Conservation (phyloP, 2,329 filamentous ascomycete genomes). For the Penicillium hesseltinei region DNA sequence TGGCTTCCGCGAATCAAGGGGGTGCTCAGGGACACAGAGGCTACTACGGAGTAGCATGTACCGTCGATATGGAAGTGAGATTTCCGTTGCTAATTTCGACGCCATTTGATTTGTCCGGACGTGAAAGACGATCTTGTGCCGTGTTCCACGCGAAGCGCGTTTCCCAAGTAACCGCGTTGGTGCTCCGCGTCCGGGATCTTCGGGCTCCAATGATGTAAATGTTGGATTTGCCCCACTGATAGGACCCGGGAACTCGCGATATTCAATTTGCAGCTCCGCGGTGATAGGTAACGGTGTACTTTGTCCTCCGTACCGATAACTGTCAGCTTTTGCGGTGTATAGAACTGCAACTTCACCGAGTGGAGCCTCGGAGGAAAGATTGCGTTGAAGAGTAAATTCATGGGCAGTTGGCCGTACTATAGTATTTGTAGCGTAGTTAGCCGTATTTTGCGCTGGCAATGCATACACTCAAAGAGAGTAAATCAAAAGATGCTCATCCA, state of each 20-base stretch:
- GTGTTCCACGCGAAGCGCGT: slow-evolving; percentile 22
- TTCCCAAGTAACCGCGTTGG: slow-evolving; percentile 31
- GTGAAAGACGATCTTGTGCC: slow-evolving; percentile 1
- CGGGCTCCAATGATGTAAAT: slow-evolving; percentile 18
- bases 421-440: not conserved
- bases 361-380: slow-evolving; percentile 2
- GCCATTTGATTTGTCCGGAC: not conserved
- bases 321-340: slow-evolving; percentile 19
- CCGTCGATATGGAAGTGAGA: not conserved
- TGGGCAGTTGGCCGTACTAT: not conserved
- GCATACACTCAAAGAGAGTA: not conserved
- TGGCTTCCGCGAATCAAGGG: slow-evolving; percentile 14
- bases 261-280: slow-evolving; percentile 4
- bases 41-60: not conserved
- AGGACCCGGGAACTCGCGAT: slow-evolving; percentile 18
- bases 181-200: slow-evolving; percentile 22
- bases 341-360: slow-evolving; percentile 3
- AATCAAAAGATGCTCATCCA: slow-evolving; percentile 18
- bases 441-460: not conserved
- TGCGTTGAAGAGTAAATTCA: not conserved
- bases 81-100: not conserved
- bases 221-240: slow-evolving; percentile 19
- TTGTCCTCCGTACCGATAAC: not conserved
- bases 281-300: slow-evolving; percentile 8
- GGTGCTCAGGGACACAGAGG: slow-evolving; percentile 1